phyloP scores from a whole-genome alignment of 2,329 filamentous ascomycete species.

The Fusarium gaditjirri region DNA sequence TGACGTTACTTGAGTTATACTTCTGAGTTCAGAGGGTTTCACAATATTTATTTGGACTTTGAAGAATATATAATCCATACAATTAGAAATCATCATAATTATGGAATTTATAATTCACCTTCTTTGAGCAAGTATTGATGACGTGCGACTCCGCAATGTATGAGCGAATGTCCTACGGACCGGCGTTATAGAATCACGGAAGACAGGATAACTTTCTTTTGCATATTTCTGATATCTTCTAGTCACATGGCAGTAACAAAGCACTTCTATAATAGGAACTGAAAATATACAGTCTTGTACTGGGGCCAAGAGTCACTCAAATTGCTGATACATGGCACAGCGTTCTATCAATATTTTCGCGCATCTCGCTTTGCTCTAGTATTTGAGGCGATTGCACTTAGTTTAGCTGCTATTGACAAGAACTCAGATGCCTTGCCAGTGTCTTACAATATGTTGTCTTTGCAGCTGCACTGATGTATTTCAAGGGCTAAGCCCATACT shows the following conservation, averaged over 20 bases:
- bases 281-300: background rate
- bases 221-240: fast-evolving
- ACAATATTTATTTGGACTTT: fast-evolving
- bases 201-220: no score
- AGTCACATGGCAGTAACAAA: background rate
- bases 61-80: fast-evolving
- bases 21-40: fast-evolving
- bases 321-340: no score
- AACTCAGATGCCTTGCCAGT: background rate
- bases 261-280: fast-evolving
- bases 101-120: background rate
- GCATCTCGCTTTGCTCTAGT: background rate
- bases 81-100: background rate
- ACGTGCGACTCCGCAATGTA: background rate
- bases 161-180: background rate
- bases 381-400: no score
- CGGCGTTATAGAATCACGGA: no score
- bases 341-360: background rate
- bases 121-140: background rate
- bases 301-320: background rate
- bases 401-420: background rate
- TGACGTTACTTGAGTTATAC: fast-evolving
- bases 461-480: background rate
- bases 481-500: fast-evolving
- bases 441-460: background rate